These are phyloP conservation scores for Daldinia concentrica DNA, from an alignment of 495 filamentous ascomycete species.

Conservation along the genomic window DNA sequence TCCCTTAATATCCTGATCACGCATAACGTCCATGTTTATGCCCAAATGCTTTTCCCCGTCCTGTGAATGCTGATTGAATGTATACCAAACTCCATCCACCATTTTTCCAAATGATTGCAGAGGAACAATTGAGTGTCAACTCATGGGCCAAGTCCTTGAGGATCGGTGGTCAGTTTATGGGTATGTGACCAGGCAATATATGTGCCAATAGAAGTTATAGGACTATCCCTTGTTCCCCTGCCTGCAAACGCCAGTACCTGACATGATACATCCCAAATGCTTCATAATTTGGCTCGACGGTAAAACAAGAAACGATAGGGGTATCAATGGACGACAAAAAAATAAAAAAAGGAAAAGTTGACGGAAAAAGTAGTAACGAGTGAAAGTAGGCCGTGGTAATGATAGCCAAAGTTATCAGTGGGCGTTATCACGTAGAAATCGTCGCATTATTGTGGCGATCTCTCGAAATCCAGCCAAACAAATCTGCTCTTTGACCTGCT, in stretches of 20 bases:
- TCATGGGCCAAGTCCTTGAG: background rate
- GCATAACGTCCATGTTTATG: conserved; percentile 14
- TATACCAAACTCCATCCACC: conserved; percentile 32
- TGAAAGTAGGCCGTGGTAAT: conserved; percentile 13
- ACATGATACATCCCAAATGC: conserved; percentile 43
- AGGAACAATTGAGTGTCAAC: background rate
- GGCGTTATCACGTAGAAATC: conserved; percentile 33
- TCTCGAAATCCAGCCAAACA: conserved; percentile 51
- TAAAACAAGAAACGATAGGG: conserved; percentile 45
- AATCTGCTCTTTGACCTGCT: conserved; percentile 39
- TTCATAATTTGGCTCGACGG: conserved; percentile 30
- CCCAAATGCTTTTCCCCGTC: conserved; percentile 30
- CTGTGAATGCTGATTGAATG: conserved; percentile 30
- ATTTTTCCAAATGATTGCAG: conserved; percentile 8
- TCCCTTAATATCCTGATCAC: conserved; percentile 19
- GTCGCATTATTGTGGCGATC: conserved; percentile 46
- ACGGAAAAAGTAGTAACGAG: conserved; percentile 6
- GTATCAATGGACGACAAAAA: conserved; percentile 42
- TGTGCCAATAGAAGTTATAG: conserved; percentile 29
- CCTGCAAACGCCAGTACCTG: conserved; percentile 39
- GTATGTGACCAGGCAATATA: conserved; percentile 33
- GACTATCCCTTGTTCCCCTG: conserved; percentile 28
- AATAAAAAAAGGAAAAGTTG: conserved; percentile 16
- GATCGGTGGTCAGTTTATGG: background rate
- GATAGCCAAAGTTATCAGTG: background rate